Percentiles rank a stretch among this genome's conserved stretches.
Evolutionary conservation across 768 basidiomycete species (phyloP).

Genomic region (Boletus rubescentipes): DNA sequence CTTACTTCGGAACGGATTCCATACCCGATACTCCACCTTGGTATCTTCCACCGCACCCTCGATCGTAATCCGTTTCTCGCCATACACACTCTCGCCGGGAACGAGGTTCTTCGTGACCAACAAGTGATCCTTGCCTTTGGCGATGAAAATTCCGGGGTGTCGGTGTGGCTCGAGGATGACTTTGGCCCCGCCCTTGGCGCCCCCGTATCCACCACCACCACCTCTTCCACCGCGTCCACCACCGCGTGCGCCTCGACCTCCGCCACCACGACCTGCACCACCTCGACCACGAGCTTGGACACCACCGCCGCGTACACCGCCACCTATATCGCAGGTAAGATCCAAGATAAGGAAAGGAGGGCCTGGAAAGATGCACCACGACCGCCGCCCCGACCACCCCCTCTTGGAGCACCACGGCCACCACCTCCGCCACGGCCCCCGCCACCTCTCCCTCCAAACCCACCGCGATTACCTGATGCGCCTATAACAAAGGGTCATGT

Average conservation of each 20-base stretch:
- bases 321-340: slow-evolving; percentile 8
- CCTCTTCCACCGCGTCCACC: slow-evolving; percentile 51
- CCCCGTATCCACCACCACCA: slow-evolving; percentile 68
- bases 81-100: slow-evolving; percentile 97
- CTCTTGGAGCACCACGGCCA: slow-evolving; percentile 39
- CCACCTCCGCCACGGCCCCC: slow-evolving; percentile 40
- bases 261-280: slow-evolving; percentile 39
- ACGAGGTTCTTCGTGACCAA: slow-evolving; percentile 98
- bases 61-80: slow-evolving; percentile 94
- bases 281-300: slow-evolving; percentile 34
- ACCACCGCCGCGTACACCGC: slow-evolving; percentile 24
- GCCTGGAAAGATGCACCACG: slow-evolving; percentile 28
- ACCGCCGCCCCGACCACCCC: slow-evolving; percentile 44
- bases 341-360: not conserved
- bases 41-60: slow-evolving; percentile 72
- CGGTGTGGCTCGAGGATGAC: slow-evolving; percentile 94
- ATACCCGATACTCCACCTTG: slow-evolving; percentile 96
- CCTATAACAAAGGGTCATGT: slow-evolving; percentile 31
- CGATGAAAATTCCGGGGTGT: slow-evolving; percentile 94
- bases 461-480: slow-evolving; percentile 74
- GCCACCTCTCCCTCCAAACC: slow-evolving; percentile 50
- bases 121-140: slow-evolving; percentile 95
- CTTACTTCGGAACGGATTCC: slow-evolving; percentile 99
- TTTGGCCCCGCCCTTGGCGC: slow-evolving; percentile 78
- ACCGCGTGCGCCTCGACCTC: slow-evolving; percentile 46